Evolutionary conservation across 73 alveolate genomes (phyloP), one percentile per base, ranked within the genome.

Genomic region (Loxodes magnus): DNA sequence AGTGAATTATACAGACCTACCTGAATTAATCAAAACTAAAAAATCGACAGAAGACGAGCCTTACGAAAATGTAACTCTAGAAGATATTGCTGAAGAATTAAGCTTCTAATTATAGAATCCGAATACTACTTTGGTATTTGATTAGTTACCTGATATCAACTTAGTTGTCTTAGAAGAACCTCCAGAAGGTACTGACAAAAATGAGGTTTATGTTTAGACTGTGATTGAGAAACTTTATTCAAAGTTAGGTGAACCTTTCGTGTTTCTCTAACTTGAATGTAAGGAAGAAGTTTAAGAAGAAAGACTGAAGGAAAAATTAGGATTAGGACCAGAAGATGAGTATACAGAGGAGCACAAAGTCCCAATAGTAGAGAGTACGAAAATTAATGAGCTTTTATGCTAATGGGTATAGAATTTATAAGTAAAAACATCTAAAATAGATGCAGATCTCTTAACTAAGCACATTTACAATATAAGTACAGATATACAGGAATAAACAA

Each of bases 11-110:
- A 41, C 22, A 46, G 59, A 46, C 14, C 46, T 46, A 16, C 59
- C 59, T 25, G 59, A 46, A 1, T 9, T 5, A 1, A 25, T 46
- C 7, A 46, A 46, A 46, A 22, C 59, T n/a, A 46, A 46, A 46
- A 46, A 46, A 2, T 10, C 36, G 1, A 46, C 59, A 16, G 59
- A 46, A 46, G 59, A 46, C 9, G 59, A 46, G 17, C 59, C 59
- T 0, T 46, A 46, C 17, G 59, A 46, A 25, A 46, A 46, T 1
- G 59, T 46, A 0, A 46, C 59, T 10, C 27, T 9, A 10, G 50
- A 46, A 10, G 59, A 46, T 24, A 22, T 46, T 10, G n/a, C 27
- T 0, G 59, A 46, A 46, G 59, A 46, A 25, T 12, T 46, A 16
- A 9, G 22, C n/a, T 21, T 16, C 26, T 10, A 21, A 12, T 0